Evolutionary conservation across 257 asterid species (phyloP), one percentile per base, ranked within the genome.

Genomic region (Nicotiana paniculata): DNA sequence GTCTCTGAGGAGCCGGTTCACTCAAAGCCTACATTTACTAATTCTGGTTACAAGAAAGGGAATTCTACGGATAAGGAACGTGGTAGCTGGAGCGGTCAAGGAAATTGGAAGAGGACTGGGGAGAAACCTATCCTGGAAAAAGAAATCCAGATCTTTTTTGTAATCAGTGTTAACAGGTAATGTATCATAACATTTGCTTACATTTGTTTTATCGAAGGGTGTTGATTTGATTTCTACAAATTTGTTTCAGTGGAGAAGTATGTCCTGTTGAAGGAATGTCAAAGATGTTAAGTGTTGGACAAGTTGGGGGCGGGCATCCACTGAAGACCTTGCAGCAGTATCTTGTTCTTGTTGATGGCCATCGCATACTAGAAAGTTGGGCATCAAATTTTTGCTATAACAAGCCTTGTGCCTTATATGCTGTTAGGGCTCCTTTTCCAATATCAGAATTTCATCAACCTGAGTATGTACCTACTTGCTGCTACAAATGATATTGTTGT

Each of bases 31-130:
- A 88, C 92, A 67, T 93, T 93, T 83, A 90, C 85, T 65, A 66
- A 63, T 69, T 81, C 77, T 15, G 98, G 96, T 77, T 92, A 86
- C 85, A 90, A 90, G 75, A 90, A 88, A 67, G 93, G 86, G 43
- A 89, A 86, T 57, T 30, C 82, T 70, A 48, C 88, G 13, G 98
- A 93, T 59, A 93, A 91, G 86, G 99, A 92, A 69, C 48, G 86
- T 55, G 90, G 91, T 76, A 93, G 89, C 88, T 95, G 99, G 97
- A 95, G 90, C 82, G 94, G 92, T 82, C 93, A 88, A 87, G 99
- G 99, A 69, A 92, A 89, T 15, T 95, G 97, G 98, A 93, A 87
- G 99, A 93, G 87, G 95, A 92, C 66, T 92, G 97, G 98, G 99
- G 99, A 51, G 99, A 95, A 90, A 84, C 93, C 67, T 93, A 95